Evolutionary conservation across 139 green algal species (phyloP).

Genomic region (Dunaliella primolecta): DNA sequence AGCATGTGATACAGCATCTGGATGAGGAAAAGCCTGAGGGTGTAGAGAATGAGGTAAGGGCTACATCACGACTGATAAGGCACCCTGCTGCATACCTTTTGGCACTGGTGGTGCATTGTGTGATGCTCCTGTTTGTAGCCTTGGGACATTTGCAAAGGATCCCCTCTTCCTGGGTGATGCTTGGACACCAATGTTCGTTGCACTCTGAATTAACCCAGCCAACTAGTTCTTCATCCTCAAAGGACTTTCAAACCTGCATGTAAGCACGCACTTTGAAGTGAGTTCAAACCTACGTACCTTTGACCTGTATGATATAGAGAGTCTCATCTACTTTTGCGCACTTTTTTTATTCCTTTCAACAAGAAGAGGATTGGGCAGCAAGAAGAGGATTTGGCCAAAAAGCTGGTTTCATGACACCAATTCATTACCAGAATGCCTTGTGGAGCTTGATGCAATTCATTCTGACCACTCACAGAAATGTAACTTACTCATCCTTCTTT

Average conservation of each 20-base stretch:
- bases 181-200: neutral
- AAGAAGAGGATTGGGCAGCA: too few species aligned
- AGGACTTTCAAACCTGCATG: too few species aligned
- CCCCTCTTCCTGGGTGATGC: neutral
- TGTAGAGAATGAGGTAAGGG: slow-evolving; percentile 66
- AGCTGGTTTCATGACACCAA: too few species aligned
- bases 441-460: too few species aligned
- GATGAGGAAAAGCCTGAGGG: slow-evolving; percentile 80
- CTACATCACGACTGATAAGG: neutral
- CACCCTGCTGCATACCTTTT: neutral
- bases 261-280: too few species aligned
- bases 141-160: neutral
- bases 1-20: slow-evolving; percentile 78
- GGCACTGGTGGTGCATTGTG: too few species aligned
- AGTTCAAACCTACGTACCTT: too few species aligned
- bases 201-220: neutral
- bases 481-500: neutral
- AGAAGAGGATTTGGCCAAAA: too few species aligned
- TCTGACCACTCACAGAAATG: neutral
- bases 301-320: too few species aligned
- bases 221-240: neutral
- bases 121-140: neutral
- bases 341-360: too few species aligned
- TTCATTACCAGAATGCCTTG: neutral
- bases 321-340: too few species aligned